Evolutionary conservation across 1,284 basidiomycete genomes (phyloP).

Genomic region (Irpex rosettiformis): DNA sequence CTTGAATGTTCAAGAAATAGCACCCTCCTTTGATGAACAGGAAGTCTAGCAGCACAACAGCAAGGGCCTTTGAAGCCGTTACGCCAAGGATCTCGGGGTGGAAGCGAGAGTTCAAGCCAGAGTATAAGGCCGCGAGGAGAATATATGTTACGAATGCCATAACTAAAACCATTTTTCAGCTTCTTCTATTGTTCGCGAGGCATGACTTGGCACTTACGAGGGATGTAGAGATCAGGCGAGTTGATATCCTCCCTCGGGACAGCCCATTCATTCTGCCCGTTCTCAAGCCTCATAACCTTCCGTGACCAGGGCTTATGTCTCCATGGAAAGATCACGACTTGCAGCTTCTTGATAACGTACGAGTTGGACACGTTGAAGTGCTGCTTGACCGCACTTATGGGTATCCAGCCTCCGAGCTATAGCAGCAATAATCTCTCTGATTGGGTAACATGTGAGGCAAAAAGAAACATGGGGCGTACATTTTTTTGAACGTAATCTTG

Average conservation of each 20-base stretch:
- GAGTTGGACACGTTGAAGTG: constrained; percentile 97
- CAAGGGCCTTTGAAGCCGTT: constrained; percentile 79
- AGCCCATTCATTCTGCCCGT: constrained; percentile 77
- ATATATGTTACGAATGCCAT: constrained; percentile 98
- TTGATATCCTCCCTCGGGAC: constrained; percentile 94
- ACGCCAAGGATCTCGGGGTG: constrained; percentile 90
- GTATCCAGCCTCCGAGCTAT: constrained; percentile 79
- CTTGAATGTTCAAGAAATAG: constrained; percentile 57
- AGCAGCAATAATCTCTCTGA: not conserved
- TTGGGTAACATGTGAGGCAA: not conserved
- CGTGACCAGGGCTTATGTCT: constrained; percentile 82
- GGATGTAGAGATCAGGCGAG: constrained; percentile 95
- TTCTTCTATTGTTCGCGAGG: constrained; percentile 4
- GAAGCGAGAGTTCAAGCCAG: constrained; percentile 82
- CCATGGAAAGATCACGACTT: constrained; percentile 95
- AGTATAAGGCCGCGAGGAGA: constrained; percentile 81
- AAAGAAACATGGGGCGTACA: constrained; percentile 42
- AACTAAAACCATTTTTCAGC: constrained; percentile 40
- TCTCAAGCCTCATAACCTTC: constrained; percentile 57
- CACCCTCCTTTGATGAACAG: constrained; percentile 87
- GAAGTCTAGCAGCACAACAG: constrained; percentile 84
- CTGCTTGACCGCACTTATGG: constrained; percentile 80
- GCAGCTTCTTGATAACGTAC: constrained; percentile 91
- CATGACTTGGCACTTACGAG: constrained; percentile 53
- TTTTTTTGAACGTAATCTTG: constrained; percentile 97